A percentile compares a stretch with the other conserved stretches of the same genome.
Conservation (phyloP, 768 basidiomycete genomes). For the Mycena pura region DNA sequence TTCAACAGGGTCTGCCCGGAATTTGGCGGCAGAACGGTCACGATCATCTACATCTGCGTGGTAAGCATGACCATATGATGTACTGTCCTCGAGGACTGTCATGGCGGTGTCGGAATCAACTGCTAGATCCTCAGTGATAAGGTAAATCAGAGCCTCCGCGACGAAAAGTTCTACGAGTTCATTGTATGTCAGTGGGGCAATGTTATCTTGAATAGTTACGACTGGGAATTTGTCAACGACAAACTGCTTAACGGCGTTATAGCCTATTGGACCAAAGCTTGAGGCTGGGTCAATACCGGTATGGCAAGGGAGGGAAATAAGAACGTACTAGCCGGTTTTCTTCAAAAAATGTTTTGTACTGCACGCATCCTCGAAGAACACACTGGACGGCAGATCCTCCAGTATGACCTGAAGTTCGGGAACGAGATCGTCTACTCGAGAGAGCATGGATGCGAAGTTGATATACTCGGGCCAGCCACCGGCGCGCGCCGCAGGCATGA, state of each 20-base stretch:
- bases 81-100: not conserved
- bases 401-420: not conserved
- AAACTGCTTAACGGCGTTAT: not conserved
- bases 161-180: not conserved
- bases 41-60: not conserved
- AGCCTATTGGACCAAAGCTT: not conserved
- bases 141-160: not conserved
- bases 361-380: not conserved
- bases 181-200: not conserved
- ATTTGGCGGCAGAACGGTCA: no score
- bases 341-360: not conserved
- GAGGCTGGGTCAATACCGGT: not conserved
- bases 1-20: no score
- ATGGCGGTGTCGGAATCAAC: not conserved
- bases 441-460: not conserved
- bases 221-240: not conserved
- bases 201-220: not conserved
- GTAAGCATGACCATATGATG: not conserved
- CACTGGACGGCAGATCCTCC: not conserved
- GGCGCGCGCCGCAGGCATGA: not conserved
- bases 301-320: not conserved
- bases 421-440: not conserved
- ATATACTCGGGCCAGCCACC: not conserved
- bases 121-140: not conserved
- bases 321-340: not conserved